phyloP scores from a whole-genome alignment of 2,329 filamentous ascomycete species.

The Aspergillus eucalypticola region DNA sequence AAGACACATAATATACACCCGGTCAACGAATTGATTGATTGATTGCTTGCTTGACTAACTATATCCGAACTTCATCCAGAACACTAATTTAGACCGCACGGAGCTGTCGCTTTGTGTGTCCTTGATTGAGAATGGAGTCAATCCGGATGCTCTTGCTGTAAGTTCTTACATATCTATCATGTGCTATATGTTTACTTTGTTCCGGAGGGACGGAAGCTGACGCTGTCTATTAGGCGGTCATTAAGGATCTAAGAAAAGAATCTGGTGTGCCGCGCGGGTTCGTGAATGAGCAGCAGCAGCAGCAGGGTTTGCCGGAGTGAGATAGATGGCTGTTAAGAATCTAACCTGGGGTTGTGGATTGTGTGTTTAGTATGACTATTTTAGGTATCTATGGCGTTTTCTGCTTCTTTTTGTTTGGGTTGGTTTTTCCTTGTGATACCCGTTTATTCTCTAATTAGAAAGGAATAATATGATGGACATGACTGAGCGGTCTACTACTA shows the following conservation, averaged over 20 bases:
- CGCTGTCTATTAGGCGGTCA: slow-evolving; percentile 40
- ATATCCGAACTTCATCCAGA: slow-evolving; percentile 55
- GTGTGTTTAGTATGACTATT: too few species aligned
- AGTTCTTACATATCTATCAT: slow-evolving; percentile 37
- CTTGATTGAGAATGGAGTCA: slow-evolving; percentile 94
- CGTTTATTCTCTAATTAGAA: background rate
- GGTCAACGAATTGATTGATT: too few species aligned
- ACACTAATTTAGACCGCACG: slow-evolving; percentile 87
- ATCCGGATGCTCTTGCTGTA: slow-evolving; percentile 92
- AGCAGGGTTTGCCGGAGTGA: slow-evolving; percentile 20
- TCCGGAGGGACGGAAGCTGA: background rate
- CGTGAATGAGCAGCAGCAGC: slow-evolving; percentile 21
- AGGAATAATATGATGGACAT: background rate
- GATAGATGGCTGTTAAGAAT: background rate
- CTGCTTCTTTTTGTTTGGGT: slow-evolving; percentile 3
- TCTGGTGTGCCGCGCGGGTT: slow-evolving; percentile 30
- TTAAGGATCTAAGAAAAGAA: slow-evolving; percentile 49
- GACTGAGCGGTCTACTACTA: background rate
- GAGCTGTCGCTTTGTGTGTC: slow-evolving; percentile 94
- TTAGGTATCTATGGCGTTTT: background rate
- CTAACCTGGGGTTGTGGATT: background rate
- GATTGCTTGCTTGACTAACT: background rate
- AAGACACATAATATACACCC: background rate
- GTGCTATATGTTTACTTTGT: background rate
- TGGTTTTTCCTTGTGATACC: slow-evolving; percentile 17